Percentiles rank a stretch among this genome's conserved stretches.
Conservation (phyloP, 2,329 filamentous ascomycete genomes). For the Cercospora citrullina region DNA sequence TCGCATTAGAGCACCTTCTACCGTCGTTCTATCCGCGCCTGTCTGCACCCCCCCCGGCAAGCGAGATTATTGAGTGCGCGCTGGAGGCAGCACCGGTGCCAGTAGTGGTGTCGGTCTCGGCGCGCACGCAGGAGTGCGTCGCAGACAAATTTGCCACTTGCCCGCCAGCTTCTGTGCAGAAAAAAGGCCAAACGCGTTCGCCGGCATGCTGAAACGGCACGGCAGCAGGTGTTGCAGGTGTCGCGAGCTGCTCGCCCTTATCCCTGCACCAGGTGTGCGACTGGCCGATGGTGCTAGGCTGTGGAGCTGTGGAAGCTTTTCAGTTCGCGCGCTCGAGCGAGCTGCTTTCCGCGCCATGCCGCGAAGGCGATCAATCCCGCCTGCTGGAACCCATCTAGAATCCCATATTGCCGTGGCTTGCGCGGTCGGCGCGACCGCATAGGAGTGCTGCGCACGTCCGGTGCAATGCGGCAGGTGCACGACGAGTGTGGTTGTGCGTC, state of each 20-base stretch:
- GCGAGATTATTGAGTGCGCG: conserved; percentile 19
- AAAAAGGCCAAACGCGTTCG: background rate
- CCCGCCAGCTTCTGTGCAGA: background rate
- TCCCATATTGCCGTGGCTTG: conserved; percentile 12
- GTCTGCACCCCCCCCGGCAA: conserved; percentile 19
- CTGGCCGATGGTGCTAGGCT: background rate
- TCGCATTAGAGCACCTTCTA: conserved; percentile 12
- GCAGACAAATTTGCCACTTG: background rate
- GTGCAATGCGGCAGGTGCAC: conserved; percentile 13
- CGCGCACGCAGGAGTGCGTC: conserved; percentile 8
- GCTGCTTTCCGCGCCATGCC: no score
- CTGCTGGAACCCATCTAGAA: background rate
- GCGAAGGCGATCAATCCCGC: conserved; percentile 16
- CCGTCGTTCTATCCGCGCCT: conserved; percentile 15
- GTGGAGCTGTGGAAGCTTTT: conserved; percentile 21
- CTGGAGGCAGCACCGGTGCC: conserved; percentile 11
- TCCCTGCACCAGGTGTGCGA: conserved; percentile 18
- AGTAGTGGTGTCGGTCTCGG: background rate
- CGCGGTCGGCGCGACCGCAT: background rate
- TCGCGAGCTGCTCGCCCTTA: conserved; percentile 8
- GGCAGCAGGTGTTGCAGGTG: background rate
- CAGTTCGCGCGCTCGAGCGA: background rate
- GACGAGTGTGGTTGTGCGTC: background rate
- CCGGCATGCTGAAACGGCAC: background rate
- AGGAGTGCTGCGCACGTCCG: conserved; percentile 15